Evolutionary conservation across 148 eudicot genomes (phyloP).

Genomic region (Fagopyrum tataricum): DNA sequence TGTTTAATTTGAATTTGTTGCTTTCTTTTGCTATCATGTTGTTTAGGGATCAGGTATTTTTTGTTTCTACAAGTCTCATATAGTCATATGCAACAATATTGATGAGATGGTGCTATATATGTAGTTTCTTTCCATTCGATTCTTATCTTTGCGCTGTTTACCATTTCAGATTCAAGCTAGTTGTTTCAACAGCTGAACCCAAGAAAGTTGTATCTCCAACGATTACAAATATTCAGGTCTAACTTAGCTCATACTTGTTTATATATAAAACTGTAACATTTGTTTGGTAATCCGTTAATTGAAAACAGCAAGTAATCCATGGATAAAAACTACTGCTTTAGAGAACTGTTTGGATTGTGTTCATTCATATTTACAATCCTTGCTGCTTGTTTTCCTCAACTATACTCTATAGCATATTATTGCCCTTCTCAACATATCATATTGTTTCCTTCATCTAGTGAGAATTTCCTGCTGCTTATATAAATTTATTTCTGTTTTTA

Average conservation of each 20-base stretch:
- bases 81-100: background rate
- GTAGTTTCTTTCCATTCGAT: background rate
- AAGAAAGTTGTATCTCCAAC: slow-evolving; percentile 81
- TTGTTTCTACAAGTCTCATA: background rate
- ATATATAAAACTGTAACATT: background rate
- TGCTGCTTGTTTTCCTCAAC: slow-evolving; percentile 6
- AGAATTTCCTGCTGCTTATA: background rate
- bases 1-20: background rate
- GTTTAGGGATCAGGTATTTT: background rate
- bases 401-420: background rate
- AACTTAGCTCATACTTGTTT: slow-evolving; percentile 4
- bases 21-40: slow-evolving; percentile 4
- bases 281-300: background rate
- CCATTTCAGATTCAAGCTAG: slow-evolving; percentile 78
- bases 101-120: background rate
- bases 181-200: slow-evolving; percentile 71
- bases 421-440: background rate
- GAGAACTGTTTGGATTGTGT: background rate
- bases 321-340: background rate
- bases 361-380: background rate
- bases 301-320: background rate
- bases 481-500: background rate
- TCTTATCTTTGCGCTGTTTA: slow-evolving; percentile 12
- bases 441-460: background rate
- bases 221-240: slow-evolving; percentile 86